Percentiles rank a stretch among this genome's conserved stretches.
Evolutionary conservation across 2,329 filamentous ascomycete species (phyloP).

Genomic region (Periglandula ipomoeae): DNA sequence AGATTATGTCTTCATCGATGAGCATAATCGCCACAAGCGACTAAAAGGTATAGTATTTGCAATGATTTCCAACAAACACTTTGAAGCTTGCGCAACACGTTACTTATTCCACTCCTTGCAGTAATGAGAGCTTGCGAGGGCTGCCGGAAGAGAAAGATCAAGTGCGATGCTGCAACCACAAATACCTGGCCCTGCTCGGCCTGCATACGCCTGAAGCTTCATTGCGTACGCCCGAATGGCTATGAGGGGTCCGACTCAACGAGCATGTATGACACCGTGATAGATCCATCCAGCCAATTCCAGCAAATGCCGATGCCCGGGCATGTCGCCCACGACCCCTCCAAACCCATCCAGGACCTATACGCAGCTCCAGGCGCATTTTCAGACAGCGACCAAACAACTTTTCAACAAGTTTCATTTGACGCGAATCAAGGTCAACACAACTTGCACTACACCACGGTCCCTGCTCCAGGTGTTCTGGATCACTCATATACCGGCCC

Average conservation of each 20-base stretch:
- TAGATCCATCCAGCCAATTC: slow-evolving; percentile 23
- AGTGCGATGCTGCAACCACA: slow-evolving; percentile 93
- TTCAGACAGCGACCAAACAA: slow-evolving; percentile 28
- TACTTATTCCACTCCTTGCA: slow-evolving; percentile 23
- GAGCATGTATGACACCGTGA: slow-evolving; percentile 23
- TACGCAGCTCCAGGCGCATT: slow-evolving; percentile 44
- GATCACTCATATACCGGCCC: slow-evolving; percentile 42
- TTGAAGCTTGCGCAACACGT: neutral
- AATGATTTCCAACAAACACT: neutral
- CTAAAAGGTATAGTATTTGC: slow-evolving; percentile 65
- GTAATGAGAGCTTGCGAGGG: slow-evolving; percentile 98
- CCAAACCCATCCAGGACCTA: slow-evolving; percentile 32
- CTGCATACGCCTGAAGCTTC: slow-evolving; percentile 83
- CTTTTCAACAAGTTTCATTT: slow-evolving; percentile 41
- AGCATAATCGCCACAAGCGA: slow-evolving; percentile 95
- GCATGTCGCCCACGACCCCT: slow-evolving; percentile 26
- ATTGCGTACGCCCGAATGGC: slow-evolving; percentile 83
- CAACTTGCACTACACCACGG: slow-evolving; percentile 43
- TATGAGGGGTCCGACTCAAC: slow-evolving; percentile 40
- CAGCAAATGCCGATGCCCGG: slow-evolving; percentile 46
- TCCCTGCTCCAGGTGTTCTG: slow-evolving; percentile 40
- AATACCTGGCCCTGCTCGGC: slow-evolving; percentile 97
- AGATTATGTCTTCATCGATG: slow-evolving; percentile 98
- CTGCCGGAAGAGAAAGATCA: slow-evolving; percentile 90
- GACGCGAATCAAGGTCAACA: slow-evolving; percentile 35